A percentile compares a stretch with the other conserved stretches of the same genome.
Evolutionary conservation across 2,329 filamentous ascomycete species (phyloP).

Genomic region (Apiospora phragmitis): DNA sequence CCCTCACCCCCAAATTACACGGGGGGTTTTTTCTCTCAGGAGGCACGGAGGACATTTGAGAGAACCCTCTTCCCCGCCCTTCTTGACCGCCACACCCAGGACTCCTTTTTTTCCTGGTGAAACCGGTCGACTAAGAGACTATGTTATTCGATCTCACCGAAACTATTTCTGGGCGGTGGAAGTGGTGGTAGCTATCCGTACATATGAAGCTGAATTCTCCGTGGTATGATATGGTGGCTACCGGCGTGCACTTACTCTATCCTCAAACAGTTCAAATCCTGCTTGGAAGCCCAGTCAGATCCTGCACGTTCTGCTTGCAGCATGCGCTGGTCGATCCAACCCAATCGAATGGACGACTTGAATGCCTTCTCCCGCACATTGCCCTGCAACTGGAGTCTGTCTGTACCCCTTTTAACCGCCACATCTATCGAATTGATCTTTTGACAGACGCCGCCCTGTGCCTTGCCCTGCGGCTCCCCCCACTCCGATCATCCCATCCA

Average conservation of each 20-base stretch:
- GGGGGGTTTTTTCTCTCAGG: not conserved
- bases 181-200: too few relatives aligned
- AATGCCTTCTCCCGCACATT: not conserved
- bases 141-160: not conserved
- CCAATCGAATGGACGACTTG: not conserved
- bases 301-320: not conserved
- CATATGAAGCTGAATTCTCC: not conserved
- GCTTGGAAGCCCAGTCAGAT: not conserved
- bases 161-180: not conserved
- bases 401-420: not conserved
- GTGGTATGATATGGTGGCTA: not conserved
- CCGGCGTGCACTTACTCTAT: not conserved
- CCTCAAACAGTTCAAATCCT: not conserved
- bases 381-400: not conserved
- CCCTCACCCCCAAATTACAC: not conserved
- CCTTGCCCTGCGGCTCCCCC: not conserved
- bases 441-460: constrained; percentile 1
- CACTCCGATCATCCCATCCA: not conserved
- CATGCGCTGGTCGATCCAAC: not conserved
- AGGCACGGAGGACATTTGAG: not conserved
- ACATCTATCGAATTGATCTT: not conserved
- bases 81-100: not conserved
- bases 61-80: not conserved
- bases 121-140: not conserved
- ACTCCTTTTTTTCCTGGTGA: not conserved